Percentiles rank a stretch among this genome's conserved stretches.
Evolutionary conservation across 345 rosid genomes (phyloP).

Genomic region (Crucihimalaya himalaica): DNA sequence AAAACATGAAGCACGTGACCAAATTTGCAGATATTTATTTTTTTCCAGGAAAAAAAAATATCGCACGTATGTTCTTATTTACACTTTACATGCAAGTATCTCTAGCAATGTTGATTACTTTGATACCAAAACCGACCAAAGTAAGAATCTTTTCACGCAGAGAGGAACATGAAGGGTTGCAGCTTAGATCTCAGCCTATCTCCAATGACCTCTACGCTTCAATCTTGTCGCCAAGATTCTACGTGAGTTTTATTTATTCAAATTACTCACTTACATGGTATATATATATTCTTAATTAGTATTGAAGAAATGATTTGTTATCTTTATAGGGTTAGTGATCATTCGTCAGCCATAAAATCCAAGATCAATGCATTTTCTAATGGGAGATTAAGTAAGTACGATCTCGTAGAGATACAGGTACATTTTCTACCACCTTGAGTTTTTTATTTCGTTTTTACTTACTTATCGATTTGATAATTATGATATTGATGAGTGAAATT

Average conservation of each 20-base stretch:
- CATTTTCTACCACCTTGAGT: neutral
- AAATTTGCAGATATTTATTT: constrained; percentile 38
- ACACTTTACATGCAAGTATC: constrained; percentile 13
- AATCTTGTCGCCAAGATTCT: constrained; percentile 16
- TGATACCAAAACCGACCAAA: constrained; percentile 22
- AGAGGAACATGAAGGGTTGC: constrained; percentile 19
- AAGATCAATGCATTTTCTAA: constrained; percentile 13
- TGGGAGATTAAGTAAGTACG: constrained; percentile 6
- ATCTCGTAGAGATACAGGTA: constrained; percentile 40
- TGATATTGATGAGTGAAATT: neutral
- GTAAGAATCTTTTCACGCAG: constrained; percentile 8
- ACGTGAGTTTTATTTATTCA: constrained; percentile 23
- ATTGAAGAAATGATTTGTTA: neutral
- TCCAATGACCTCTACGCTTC: constrained; percentile 34
- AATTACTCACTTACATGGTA: too few relatives aligned
- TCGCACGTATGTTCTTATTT: constrained; percentile 32
- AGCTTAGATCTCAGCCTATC: constrained; percentile 39
- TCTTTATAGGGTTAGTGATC: neutral
- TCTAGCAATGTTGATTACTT: constrained; percentile 14
- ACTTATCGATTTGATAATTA: neutral
- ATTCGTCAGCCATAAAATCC: neutral
- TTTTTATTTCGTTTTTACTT: neutral
- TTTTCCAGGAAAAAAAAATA: neutral
- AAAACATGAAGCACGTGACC: constrained; percentile 45
- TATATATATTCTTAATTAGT: too few relatives aligned